Evolutionary conservation across 352 stramenopile species (phyloP).

Genomic region (Phytopythium ostracodes): DNA sequence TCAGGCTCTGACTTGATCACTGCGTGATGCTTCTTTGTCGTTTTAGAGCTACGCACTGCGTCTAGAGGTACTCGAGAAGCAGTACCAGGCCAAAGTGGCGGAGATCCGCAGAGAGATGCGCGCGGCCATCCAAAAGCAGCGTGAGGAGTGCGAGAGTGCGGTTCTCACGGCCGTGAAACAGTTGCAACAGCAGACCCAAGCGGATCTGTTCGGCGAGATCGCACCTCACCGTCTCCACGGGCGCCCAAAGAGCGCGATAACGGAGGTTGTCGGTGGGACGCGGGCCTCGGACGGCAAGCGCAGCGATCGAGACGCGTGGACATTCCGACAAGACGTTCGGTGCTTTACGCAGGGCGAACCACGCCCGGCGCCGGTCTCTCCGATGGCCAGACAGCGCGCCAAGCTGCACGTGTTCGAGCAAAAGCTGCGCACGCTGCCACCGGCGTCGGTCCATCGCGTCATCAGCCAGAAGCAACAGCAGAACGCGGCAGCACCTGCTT

Average conservation of each 20-base stretch:
- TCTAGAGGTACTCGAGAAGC: constrained; percentile 58
- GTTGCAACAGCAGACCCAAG: constrained; percentile 43
- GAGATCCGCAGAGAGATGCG: constrained; percentile 55
- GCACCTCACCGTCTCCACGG: background rate
- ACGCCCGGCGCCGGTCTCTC: constrained; percentile 21
- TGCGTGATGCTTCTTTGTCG: background rate
- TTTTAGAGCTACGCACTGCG: constrained; percentile 45
- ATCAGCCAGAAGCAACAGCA: constrained; percentile 12
- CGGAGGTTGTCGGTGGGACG: background rate
- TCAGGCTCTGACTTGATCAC: background rate
- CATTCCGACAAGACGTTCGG: constrained; percentile 6
- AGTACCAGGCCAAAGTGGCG: constrained; percentile 48
- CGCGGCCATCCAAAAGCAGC: constrained; percentile 36
- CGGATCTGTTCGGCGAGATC: constrained; percentile 16
- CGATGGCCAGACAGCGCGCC: constrained; percentile 40
- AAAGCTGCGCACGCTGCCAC: constrained; percentile 49
- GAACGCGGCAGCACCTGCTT: too few species aligned
- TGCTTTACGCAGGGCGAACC: constrained; percentile 4
- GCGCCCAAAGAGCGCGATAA: too few species aligned
- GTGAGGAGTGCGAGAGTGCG: constrained; percentile 28
- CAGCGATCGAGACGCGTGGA: constrained; percentile 3
- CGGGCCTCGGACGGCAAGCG: background rate
- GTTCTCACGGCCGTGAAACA: constrained; percentile 39
- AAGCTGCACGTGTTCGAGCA: constrained; percentile 53
- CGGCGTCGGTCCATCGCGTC: constrained; percentile 42